A percentile compares a stretch with the other conserved stretches of the same genome.
phyloP scores from a whole-genome alignment of 2,329 filamentous ascomycete genomes.

The Lachnellula hyalina region DNA sequence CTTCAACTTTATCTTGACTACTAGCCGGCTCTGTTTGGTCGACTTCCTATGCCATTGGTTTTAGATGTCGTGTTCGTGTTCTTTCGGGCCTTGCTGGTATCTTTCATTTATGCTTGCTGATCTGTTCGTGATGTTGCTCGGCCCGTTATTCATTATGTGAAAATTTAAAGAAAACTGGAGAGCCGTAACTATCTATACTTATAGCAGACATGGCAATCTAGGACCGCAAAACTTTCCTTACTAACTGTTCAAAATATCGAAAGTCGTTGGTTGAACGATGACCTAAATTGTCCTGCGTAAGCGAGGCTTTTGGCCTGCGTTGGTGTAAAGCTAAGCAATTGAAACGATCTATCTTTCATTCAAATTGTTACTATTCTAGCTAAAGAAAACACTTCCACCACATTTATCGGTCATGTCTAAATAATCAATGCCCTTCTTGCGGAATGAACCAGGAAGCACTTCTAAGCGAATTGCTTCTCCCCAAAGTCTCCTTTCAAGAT shows the following conservation, averaged over 20 bases:
- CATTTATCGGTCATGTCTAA: neutral
- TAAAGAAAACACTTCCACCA: neutral
- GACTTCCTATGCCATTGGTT: neutral
- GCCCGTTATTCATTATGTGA: constrained; percentile 3
- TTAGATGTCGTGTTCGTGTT: neutral
- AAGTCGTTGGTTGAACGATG: too few species aligned
- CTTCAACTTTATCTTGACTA: constrained; percentile 2
- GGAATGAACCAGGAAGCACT: neutral
- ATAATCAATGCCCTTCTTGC: neutral
- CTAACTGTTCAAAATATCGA: too few species aligned
- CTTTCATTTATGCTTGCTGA: constrained; percentile 19
- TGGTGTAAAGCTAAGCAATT: too few species aligned
- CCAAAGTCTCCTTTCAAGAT: constrained; percentile 12
- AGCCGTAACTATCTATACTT: neutral
- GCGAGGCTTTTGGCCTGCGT: too few species aligned
- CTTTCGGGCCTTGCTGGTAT: constrained; percentile 6
- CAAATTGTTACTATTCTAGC: too few species aligned
- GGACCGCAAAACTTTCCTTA: neutral
- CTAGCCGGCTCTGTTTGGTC: neutral
- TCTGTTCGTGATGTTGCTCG: constrained; percentile 2
- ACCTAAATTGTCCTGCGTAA: too few species aligned
- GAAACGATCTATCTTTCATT: too few species aligned
- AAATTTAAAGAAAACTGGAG: constrained; percentile 1
- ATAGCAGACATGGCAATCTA: neutral
- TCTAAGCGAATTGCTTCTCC: constrained; percentile 9